Evolutionary conservation across 2,329 filamentous ascomycete genomes (phyloP).

Genomic region (Penicillium sp.): DNA sequence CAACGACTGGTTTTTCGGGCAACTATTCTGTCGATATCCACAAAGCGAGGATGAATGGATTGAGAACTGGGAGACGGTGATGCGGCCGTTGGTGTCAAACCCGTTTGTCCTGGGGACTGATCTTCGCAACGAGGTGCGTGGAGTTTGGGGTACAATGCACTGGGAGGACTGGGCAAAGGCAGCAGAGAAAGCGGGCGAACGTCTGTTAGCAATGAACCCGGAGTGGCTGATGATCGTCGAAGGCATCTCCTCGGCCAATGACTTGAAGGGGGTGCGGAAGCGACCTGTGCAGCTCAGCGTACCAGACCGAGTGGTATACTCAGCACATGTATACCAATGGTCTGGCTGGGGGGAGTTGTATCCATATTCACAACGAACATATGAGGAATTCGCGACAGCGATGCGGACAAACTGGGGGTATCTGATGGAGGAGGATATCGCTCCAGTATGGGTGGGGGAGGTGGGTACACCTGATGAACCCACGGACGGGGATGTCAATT

Average conservation of each 20-base stretch:
- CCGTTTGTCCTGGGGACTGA: constrained; percentile 68
- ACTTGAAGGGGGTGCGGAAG: constrained; percentile 59
- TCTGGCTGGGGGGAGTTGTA: constrained; percentile 69
- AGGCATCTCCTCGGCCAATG: constrained; percentile 69
- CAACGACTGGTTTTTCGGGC: constrained; percentile 62
- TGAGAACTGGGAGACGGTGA: constrained; percentile 67
- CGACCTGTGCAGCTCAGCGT: constrained; percentile 64
- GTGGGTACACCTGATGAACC: constrained; percentile 63
- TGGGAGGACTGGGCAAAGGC: constrained; percentile 68
- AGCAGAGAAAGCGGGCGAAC: constrained; percentile 66
- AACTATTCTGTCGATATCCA: constrained; percentile 60
- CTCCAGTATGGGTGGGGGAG: constrained; percentile 72
- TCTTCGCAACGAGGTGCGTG: constrained; percentile 70
- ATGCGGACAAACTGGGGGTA: constrained; percentile 72
- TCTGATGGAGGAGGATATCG: constrained; percentile 59
- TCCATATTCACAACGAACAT: constrained; percentile 64
- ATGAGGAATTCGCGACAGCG: constrained; percentile 64
- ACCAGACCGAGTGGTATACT: constrained; percentile 65
- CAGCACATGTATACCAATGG: constrained; percentile 71
- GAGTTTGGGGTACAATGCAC: constrained; percentile 70
- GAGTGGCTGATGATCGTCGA: constrained; percentile 72
- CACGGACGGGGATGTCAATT: constrained; percentile 62
- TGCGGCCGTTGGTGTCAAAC: constrained; percentile 63
- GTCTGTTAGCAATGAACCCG: constrained; percentile 61
- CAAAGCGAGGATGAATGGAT: constrained; percentile 71